Evolutionary conservation across 352 stramenopile genomes (phyloP), one percentile per base, ranked within the genome.

Genomic region (Albugo laibachii): DNA sequence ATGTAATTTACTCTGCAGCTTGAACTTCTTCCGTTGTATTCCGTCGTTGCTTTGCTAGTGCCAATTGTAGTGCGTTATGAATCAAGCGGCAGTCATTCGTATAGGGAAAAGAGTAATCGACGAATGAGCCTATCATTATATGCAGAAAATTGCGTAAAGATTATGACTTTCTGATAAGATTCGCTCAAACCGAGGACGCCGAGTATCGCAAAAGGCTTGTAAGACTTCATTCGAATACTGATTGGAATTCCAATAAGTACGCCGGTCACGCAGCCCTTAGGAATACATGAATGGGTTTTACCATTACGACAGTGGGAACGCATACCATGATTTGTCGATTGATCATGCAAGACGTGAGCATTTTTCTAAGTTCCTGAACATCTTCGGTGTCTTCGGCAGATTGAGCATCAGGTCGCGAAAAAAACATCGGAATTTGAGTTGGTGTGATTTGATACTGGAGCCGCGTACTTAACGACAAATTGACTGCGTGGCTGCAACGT

Each of bases 271-370:
- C 76, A 88, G 20, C 37, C 13, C 47, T 50, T 47, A n/a, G 13
- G 18, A 13, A 27, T 40, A 41, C 47, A 43, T 21, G 27, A 36
- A 31, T 43, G 50, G 36, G 47, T 31, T 27, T 53, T 52, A 41
- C 43, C 48, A 24, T n/a, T 43, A 24, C 38, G 3, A 24, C n/a
- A 24, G 8, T 24, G 3, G 8, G 16, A 24, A 3, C 37, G 57
- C 60, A 52, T 44, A 85, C 73, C 60, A 85, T 52, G 24, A 85
- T 74, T 62, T 85, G 73, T 6, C 73, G 68, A 52, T 85, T 85
- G 57, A 85, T 79, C 73, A 85, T 83, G 50, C 73, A 85, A 19
- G 73, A 85, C 35, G 73, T 80, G 50, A 85, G 73, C 73, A 85
- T 85, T 55, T 85, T 77, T 57, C 80, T 58, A 37, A 85, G 57